phyloP scores from a whole-genome alignment of 768 basidiomycete species.

The Boletus sp. region DNA sequence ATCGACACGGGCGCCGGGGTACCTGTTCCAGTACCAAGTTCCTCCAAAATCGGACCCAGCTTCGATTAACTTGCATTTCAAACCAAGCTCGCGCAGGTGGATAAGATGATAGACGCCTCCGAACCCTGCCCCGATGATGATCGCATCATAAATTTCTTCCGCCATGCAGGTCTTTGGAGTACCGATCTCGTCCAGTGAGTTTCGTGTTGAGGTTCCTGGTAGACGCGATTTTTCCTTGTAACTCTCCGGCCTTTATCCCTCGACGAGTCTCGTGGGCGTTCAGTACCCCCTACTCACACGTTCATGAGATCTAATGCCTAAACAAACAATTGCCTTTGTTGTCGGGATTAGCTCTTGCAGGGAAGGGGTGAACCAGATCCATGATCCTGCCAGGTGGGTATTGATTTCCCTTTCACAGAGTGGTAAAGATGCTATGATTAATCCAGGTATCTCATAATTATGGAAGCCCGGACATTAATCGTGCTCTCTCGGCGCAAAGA shows the following conservation, averaged over 20 bases:
- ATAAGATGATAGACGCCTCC: constrained; percentile 9
- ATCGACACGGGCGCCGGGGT: constrained; percentile 13
- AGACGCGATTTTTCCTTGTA: background rate
- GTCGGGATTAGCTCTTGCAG: no score
- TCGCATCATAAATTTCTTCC: constrained; percentile 5
- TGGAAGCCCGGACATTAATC: no score
- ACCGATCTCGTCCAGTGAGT: background rate
- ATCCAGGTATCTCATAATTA: no score
- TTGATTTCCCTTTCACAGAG: no score
- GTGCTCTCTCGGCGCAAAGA: no score
- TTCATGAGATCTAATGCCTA: no score
- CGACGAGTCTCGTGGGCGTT: background rate
- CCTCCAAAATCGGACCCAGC: constrained; percentile 12
- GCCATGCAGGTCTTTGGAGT: background rate
- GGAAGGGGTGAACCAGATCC: no score
- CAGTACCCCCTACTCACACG: background rate
- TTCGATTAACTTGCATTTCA: constrained; percentile 12
- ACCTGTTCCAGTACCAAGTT: constrained; percentile 16
- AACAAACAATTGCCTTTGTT: no score
- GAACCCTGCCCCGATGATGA: constrained; percentile 13
- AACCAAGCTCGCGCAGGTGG: constrained; percentile 6
- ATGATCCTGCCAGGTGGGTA: no score
- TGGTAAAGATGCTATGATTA: no score
- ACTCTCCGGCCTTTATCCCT: no score
- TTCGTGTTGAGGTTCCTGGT: background rate